Evolutionary conservation across 1,284 basidiomycete species (phyloP), one percentile per base, ranked within the genome.

Genomic region (Cutaneotrichosporon dermatis): DNA sequence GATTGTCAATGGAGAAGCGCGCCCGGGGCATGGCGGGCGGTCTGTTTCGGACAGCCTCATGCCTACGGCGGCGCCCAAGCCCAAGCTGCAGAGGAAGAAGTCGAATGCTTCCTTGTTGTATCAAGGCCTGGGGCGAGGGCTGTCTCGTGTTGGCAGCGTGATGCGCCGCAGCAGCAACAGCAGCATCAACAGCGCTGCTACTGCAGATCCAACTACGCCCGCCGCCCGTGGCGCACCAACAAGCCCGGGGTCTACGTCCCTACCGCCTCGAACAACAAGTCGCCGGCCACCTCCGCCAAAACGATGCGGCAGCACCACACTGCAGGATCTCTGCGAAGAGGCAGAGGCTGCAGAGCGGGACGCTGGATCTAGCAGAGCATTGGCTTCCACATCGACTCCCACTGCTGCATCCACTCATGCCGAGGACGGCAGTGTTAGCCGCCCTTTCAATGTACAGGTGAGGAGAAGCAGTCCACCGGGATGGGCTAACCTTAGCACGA

Each of bases 391-490:
- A 33, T 49, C 46, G 33, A 51, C 15, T 7, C 6, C 15, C 33
- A 11, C 34, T n/a, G 34, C 52, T 13, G 6, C 41, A 35, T 43
- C 35, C 8, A 35, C 43, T 3, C 35, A 33, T 4, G 53, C 45
- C 12, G 36, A 46, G 25, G 35, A 37, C 13, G 35, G 6, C 12
- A 37, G 68, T 1, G 72, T 76, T 2, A 67, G 69, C 10, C 53
- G 63, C 36, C 75, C 75, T 0, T 76, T 72, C 68, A 74, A 75
- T 40, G 66, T 74, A n/a, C 68, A 68, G 51, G 74, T 76, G 57
- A 55, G 39, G 12, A 25, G 25, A 40, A 40, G 39, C 39, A 40
- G 72, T 66, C 9, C 6, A 9, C 7, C 25, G 36, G 9, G 7
- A 6, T 16, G 4, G 46, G 50, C 33, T 39, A 41, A 59, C 39